These are phyloP conservation scores for Crepidotus variabilis DNA, from an alignment of 768 basidiomycete genomes.

Conservation along the genomic window DNA sequence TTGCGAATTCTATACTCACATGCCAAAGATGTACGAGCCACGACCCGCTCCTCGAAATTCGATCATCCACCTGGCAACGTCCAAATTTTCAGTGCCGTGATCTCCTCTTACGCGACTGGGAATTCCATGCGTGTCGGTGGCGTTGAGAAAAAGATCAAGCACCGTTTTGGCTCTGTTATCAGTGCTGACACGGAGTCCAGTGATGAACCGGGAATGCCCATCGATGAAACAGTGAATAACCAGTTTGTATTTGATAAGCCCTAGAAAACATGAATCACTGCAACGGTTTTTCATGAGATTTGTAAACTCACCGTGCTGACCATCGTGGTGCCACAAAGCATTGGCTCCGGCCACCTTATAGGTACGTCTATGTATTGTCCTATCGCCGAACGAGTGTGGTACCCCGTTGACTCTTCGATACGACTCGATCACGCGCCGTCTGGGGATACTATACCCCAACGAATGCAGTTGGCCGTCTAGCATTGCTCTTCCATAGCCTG, in stretches of 20 bases:
- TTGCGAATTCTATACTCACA: constrained; percentile 4
- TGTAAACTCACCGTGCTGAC: constrained; percentile 24
- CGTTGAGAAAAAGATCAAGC: constrained; percentile 7
- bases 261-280: constrained; percentile 9
- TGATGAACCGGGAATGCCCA: constrained; percentile 16
- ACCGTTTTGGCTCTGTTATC: constrained; percentile 17
- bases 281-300: not conserved
- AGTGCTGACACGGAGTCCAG: constrained; percentile 10
- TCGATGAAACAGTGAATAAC: constrained; percentile 30
- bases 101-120: constrained; percentile 20
- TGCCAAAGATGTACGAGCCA: constrained; percentile 22
- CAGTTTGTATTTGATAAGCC: constrained; percentile 27
- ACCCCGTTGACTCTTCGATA: constrained; percentile 18
- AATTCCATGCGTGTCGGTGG: constrained; percentile 7
- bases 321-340: constrained; percentile 29
- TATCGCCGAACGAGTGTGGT: constrained; percentile 9
- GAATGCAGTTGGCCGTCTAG: constrained; percentile 19
- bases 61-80: constrained; percentile 18
- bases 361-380: constrained; percentile 14
- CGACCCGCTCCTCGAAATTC: constrained; percentile 5
- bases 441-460: constrained; percentile 17
- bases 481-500: constrained; percentile 19
- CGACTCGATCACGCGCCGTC: constrained; percentile 15
- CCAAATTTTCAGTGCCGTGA: constrained; percentile 23
- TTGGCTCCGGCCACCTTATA: constrained; percentile 24